Conservation (phyloP, 208 protist genomes). For the Acanthamoeba healyi region DNA sequence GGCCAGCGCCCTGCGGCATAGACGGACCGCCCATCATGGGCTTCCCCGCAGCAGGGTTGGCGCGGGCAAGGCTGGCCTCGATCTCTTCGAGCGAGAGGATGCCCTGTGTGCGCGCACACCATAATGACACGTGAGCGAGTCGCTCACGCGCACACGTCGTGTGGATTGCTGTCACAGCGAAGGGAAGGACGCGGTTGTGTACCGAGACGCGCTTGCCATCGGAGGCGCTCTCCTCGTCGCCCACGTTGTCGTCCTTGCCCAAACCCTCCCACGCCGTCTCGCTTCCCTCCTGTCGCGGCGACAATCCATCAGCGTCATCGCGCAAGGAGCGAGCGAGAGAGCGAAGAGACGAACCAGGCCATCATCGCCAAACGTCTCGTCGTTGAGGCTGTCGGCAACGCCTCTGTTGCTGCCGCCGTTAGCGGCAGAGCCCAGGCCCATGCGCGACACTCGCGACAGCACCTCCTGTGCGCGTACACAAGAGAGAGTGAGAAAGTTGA, state of each 20-base stretch:
- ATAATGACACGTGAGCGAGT: too few relatives aligned
- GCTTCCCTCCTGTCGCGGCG: too few relatives aligned
- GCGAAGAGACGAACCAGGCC: not conserved
- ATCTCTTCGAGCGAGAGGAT: not conserved
- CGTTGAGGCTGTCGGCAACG: not conserved
- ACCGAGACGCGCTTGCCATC: too few relatives aligned
- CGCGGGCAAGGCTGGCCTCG: not conserved
- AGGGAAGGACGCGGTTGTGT: too few relatives aligned
- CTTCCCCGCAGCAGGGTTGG: not conserved
- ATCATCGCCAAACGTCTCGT: not conserved
- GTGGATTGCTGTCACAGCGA: too few relatives aligned
- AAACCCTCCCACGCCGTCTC: not conserved
- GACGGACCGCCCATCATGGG: too few relatives aligned
- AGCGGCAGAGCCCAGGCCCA: not conserved
- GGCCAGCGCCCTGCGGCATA: too few relatives aligned
- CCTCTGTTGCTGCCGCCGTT: not conserved
- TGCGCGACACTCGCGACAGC: not conserved
- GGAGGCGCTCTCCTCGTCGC: not conserved
- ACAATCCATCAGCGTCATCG: too few relatives aligned
- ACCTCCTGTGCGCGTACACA: not conserved
- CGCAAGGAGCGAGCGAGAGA: not conserved
- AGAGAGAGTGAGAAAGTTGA: too few relatives aligned
- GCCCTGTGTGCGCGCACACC: not conserved
- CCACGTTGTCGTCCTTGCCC: not conserved
- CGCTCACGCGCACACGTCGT: too few relatives aligned